Conservation (phyloP, 805 yeast genomes). For the Metschnikowia aberdeeniae region DNA sequence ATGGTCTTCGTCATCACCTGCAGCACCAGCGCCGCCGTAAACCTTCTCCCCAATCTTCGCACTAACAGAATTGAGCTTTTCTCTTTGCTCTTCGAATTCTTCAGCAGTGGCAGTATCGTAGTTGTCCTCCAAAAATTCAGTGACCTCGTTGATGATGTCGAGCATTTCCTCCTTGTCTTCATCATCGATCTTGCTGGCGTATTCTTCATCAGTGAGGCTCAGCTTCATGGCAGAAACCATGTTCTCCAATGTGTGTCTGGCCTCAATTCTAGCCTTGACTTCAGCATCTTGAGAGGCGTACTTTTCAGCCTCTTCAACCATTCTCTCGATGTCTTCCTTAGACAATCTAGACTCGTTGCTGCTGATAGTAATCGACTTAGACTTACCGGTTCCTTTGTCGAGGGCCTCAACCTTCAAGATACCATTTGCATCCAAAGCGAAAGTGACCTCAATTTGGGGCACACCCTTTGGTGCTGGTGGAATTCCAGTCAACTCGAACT, state of each 20-base stretch:
- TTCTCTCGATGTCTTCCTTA: constrained; percentile 20
- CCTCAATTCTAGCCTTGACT: constrained; percentile 18
- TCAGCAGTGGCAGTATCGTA: constrained; percentile 84
- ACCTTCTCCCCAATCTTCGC: constrained; percentile 91
- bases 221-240: constrained; percentile 15
- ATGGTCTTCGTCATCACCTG: constrained; percentile 38
- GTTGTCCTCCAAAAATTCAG: constrained; percentile 76
- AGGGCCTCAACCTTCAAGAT: constrained; percentile 20
- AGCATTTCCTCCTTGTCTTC: constrained; percentile 86
- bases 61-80: constrained; percentile 73
- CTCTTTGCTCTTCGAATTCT: constrained; percentile 90
- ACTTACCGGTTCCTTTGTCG: constrained; percentile 21
- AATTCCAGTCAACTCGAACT: constrained; percentile 21
- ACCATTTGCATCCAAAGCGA: constrained; percentile 21
- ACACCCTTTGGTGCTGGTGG: constrained; percentile 23
- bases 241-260: constrained; percentile 20
- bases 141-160: constrained; percentile 83
- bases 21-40: constrained; percentile 45
- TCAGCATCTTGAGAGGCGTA: constrained; percentile 20
- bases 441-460: constrained; percentile 22
- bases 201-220: constrained; percentile 16
- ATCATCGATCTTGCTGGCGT: constrained; percentile 62
- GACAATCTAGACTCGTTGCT: constrained; percentile 20
- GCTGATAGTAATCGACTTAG: constrained; percentile 19
- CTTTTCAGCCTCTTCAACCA: constrained; percentile 22